Percentiles rank a stretch among this genome's conserved stretches.
Conservation (phyloP, 768 basidiomycete species). For the Hericium rajendrae region DNA sequence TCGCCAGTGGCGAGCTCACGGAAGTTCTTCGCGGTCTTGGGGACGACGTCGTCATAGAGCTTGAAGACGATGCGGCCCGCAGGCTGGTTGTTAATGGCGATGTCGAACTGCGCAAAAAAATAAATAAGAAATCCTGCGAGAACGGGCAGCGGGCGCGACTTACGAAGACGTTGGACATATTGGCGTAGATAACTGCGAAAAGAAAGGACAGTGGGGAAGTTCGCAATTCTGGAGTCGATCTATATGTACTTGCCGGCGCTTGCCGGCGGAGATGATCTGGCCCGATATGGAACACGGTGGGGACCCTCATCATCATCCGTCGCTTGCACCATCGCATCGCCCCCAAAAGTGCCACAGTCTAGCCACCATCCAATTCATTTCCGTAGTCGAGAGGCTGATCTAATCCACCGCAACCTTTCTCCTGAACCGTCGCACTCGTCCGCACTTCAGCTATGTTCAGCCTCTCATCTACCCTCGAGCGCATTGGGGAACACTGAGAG, state of each 20-base stretch:
- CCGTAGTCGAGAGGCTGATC: neutral
- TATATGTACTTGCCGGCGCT: neutral
- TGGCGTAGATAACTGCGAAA: neutral
- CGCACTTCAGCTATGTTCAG: neutral
- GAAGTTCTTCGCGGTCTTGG: constrained; percentile 74
- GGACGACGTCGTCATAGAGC: constrained; percentile 76
- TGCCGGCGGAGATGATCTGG: constrained; percentile 1
- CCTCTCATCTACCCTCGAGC: neutral
- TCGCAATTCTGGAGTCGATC: neutral
- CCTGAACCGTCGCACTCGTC: neutral
- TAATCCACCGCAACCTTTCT: neutral
- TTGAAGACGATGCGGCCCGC: constrained; percentile 74
- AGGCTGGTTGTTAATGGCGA: constrained; percentile 49
- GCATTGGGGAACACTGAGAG: neutral
- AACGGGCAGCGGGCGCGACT: neutral
- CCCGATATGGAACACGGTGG: neutral
- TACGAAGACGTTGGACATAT: constrained; percentile 19
- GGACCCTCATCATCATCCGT: neutral
- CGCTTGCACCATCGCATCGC: neutral
- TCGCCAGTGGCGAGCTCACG: constrained; percentile 65
- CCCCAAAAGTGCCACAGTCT: neutral
- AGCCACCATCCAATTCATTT: neutral
- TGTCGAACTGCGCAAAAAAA: constrained; percentile 40
- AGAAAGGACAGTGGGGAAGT: neutral
- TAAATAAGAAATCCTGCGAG: neutral